Evolutionary conservation across 2,329 filamentous ascomycete genomes (phyloP).

Genomic region (Arthrobotrys megalospora): DNA sequence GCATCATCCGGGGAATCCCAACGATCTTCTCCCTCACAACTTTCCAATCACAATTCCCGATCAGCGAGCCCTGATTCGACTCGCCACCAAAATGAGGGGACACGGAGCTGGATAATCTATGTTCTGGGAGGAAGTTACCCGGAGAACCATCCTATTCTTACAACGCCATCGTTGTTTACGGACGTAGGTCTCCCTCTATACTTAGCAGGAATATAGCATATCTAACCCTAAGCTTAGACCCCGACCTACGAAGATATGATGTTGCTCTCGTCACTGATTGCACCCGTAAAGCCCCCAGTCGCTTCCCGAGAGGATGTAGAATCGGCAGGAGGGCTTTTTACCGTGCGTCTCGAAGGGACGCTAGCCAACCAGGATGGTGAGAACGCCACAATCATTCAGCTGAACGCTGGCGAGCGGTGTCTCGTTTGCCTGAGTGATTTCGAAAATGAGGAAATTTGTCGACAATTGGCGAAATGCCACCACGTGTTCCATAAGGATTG

Average conservation of each 20-base stretch:
- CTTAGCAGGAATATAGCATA: background rate
- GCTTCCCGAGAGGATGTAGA: constrained; percentile 77
- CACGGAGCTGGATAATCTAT: constrained; percentile 80
- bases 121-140: constrained; percentile 79
- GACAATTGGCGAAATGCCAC: constrained; percentile 75
- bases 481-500: constrained; percentile 79
- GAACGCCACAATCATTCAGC: constrained; percentile 46
- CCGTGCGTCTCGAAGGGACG: constrained; percentile 66
- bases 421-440: constrained; percentile 79
- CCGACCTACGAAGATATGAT: constrained; percentile 82
- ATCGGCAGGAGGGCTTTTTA: constrained; percentile 75
- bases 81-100: constrained; percentile 67
- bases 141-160: constrained; percentile 79
- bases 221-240: constrained; percentile 66
- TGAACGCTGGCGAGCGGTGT: constrained; percentile 72
- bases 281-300: constrained; percentile 78
- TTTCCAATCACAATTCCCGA: constrained; percentile 24
- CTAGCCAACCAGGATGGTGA: constrained; percentile 64
- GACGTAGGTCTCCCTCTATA: constrained; percentile 70
- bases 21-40: constrained; percentile 9
- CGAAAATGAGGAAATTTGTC: constrained; percentile 74
- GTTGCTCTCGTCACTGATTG: constrained; percentile 76
- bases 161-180: constrained; percentile 79
- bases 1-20: constrained; percentile 30
- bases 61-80: constrained; percentile 43